Base-by-base conservation (phyloP, 2,329 filamentous ascomycete genomes). In the Annulohypoxylon truncatum region DNA sequence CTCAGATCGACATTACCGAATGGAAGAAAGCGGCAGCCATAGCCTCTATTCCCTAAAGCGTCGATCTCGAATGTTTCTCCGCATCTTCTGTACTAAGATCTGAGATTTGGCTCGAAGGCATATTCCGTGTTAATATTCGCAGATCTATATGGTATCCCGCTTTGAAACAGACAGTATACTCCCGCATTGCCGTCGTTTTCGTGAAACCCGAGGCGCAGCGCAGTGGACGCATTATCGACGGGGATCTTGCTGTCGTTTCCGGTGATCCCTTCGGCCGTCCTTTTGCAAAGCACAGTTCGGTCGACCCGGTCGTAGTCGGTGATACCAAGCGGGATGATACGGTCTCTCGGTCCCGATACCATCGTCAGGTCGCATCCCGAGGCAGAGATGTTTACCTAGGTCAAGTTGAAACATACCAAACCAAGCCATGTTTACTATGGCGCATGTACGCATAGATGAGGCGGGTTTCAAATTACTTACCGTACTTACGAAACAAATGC, bases 41-140 rank as follows among this genome's bases (percentile, higher is more conserved):
- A 74, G 81, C 79, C 83, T 87, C 85, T 66, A 83, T 80, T 50
- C 82, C 82, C 84, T 56, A 87, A 85, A 40, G 86, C 82, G 71
- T 87, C 87, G 71, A 82, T 81, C 71, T 86, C 84, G 60, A 83
- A 87, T 3, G 82, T 84, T 65, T 77, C 73, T 61, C 83, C 10
- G 84, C 82, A 55, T 85, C 83, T 64, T 82, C 80, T 8, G 85
- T 72, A 59, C 83, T 79, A 53, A 84, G 79, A 71, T 86, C 84
- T 2, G 82, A 78, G 1, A 82, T 82, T 0, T 83, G 82, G 9
- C 38, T 44, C 8, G 42, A 38, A 42, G 38, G 38, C 38, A 42
- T 42, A 42, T 42, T 2, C 38, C 38, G 26, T 48, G 54, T 40
- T 33, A 48, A 40, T 29, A 20, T 28, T 46, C 53, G n/a, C 44